Evolutionary conservation across 768 basidiomycete genomes (phyloP), one percentile per base, ranked within the genome.

Genomic region (Tremella fuciformis): DNA sequence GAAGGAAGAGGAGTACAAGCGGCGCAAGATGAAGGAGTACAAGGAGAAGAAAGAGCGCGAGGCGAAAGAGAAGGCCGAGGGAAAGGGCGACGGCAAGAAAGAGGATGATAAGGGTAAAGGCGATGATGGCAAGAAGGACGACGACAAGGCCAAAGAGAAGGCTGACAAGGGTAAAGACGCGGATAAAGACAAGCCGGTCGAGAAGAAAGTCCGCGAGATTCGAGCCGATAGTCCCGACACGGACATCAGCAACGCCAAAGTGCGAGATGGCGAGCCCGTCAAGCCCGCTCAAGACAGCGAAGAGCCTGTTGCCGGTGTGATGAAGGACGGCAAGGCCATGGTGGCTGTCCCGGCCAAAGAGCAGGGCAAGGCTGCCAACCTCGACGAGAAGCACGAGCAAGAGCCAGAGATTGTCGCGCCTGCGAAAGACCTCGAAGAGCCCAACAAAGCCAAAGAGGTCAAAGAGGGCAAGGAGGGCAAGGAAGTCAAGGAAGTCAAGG

Each of bases 1-100:
- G 61, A 66, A 67, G 60, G 71, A 73, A 56, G 58, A 55, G 42
- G 68, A 63, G 62, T 73, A 73, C 47, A 46, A 52, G 46, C 59
- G 69, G 46, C 54, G 69, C 47, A 73, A 73, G 53, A 55, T 55
- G 53, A 53, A 48, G 37, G 68, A 70, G 53, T 55, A 59, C 48
- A 62, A 60, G 50, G 63, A 62, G 50, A 53, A 18, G 16, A 55
- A 64, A 52, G 64, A 38, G 25, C 53, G 59, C 8, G 62, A 64
- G 50, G 57, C 57, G 38, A 52, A 56, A 40, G 57, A 55, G 41
- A 56, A 39, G 24, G 53, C 41, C 37, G 60, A 56, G 49, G 59
- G 49, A 18, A 52, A 63, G 22, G 57, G 25, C 11, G 59, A 41
- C 11, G 51, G 60, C 25, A 58, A 53, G 9, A 53, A 53, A 19